Evolutionary conservation across 2,329 filamentous ascomycete species (phyloP).

Genomic region (Hansfordia pulvinata): DNA sequence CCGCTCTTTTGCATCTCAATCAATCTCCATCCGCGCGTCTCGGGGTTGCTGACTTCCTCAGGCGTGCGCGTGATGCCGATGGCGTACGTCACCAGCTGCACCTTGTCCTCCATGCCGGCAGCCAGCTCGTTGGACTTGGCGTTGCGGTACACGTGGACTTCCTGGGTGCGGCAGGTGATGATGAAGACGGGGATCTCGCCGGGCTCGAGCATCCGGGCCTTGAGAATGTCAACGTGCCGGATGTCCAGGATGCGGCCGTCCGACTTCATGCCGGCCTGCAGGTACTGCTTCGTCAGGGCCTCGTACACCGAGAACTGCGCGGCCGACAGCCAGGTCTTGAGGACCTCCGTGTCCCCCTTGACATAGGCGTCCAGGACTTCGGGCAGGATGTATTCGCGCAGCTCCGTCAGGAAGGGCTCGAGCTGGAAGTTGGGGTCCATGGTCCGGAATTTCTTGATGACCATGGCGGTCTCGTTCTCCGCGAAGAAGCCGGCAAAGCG

Average conservation of each 20-base stretch:
- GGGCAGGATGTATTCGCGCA: conserved; percentile 94
- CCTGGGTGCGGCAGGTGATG: conserved; percentile 89
- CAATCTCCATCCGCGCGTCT: conserved; percentile 91
- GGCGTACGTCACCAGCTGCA: conserved; percentile 94
- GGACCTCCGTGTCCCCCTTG: conserved; percentile 80
- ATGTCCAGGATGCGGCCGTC: conserved; percentile 95
- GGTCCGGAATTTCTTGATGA: conserved; percentile 94
- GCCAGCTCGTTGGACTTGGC: conserved; percentile 80
- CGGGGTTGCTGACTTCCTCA: conserved; percentile 92
- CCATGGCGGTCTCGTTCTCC: conserved; percentile 93
- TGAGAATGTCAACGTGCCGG: conserved; percentile 77
- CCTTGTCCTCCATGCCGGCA: conserved; percentile 96
- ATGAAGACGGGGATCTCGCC: conserved; percentile 93
- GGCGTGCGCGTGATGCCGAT: conserved; percentile 90
- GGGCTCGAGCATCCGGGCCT: conserved; percentile 68
- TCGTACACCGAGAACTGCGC: conserved; percentile 95
- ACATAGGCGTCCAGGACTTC: conserved; percentile 97
- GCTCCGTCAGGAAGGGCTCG: conserved; percentile 86
- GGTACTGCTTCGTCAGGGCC: conserved; percentile 93
- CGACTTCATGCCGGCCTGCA: conserved; percentile 81
- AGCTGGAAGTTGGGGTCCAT: conserved; percentile 94
- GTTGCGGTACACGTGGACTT: conserved; percentile 94
- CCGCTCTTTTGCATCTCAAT: conserved; percentile 99
- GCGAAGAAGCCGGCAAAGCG: conserved; percentile 91
- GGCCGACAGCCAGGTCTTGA: conserved; percentile 91